These are phyloP conservation scores for Shiraia sp. DNA, from an alignment of 2,329 filamentous ascomycete genomes.

Conservation along the genomic window DNA sequence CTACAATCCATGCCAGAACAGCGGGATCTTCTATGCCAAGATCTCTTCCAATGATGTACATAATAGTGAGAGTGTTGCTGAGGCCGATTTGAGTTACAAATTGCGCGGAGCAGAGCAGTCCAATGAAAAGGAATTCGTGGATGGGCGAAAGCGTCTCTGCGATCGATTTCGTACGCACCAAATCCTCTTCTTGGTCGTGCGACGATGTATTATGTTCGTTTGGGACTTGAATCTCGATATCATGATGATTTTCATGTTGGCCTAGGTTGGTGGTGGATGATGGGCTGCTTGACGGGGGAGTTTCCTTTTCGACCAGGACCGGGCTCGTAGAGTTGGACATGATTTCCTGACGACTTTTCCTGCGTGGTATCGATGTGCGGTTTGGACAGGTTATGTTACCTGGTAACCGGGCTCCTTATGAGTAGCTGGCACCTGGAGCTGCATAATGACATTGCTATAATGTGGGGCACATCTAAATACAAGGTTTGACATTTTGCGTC, in stretches of 20 bases:
- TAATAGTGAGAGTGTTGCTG: conserved; percentile 42
- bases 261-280: not conserved
- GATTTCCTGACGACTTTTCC: too few species aligned
- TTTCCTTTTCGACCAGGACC: not conserved
- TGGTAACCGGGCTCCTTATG: too few species aligned
- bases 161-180: conserved; percentile 24
- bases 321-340: too few species aligned
- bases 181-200: conserved; percentile 10
- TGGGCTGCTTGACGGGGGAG: not conserved
- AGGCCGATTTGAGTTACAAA: conserved; percentile 49
- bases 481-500: too few species aligned
- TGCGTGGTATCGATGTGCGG: too few species aligned
- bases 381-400: too few species aligned
- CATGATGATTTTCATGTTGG: not conserved
- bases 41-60: conserved; percentile 49
- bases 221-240: not conserved
- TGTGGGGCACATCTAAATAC: not conserved
- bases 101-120: conserved; percentile 29
- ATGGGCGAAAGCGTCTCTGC: conserved; percentile 24
- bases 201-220: not conserved
- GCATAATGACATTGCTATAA: too few species aligned
- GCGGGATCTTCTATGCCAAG: conserved; percentile 46
- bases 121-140: conserved; percentile 31
- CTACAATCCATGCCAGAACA: conserved; percentile 54
- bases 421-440: too few species aligned